Percentiles rank a stretch among this genome's conserved stretches.
phyloP scores from a whole-genome alignment of 2,329 filamentous ascomycete species.

The Pseudopithomyces chartarum region DNA sequence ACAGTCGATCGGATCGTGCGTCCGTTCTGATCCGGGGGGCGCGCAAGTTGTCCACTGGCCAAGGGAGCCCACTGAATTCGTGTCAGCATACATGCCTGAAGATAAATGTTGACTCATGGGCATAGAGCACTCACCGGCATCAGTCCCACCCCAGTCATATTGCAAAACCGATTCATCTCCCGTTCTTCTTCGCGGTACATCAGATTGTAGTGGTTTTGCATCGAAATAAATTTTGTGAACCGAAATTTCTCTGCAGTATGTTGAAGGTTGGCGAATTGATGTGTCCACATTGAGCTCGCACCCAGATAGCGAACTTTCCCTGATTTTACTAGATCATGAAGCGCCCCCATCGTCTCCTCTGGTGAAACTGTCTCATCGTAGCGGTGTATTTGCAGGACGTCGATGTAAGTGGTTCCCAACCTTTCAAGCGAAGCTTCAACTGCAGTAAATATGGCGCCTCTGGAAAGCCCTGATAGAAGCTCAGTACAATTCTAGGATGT shows the following conservation, averaged over 20 bases:
- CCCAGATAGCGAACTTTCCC: conserved; percentile 55
- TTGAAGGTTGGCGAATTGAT: conserved; percentile 55
- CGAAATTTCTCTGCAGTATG: conserved; percentile 53
- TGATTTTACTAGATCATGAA: conserved; percentile 51
- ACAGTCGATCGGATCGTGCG: not conserved
- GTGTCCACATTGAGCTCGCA: conserved; percentile 53
- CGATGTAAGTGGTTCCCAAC: conserved; percentile 54
- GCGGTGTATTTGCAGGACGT: conserved; percentile 58
- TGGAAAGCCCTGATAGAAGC: conserved; percentile 35
- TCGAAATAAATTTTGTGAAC: conserved; percentile 59
- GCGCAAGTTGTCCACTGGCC: not conserved
- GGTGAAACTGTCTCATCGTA: conserved; percentile 50
- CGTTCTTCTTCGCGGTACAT: conserved; percentile 66
- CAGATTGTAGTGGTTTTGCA: conserved; percentile 60
- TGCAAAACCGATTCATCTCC: conserved; percentile 59
- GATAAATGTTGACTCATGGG: too few species aligned
- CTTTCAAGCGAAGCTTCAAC: conserved; percentile 53
- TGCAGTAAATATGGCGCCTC: conserved; percentile 53
- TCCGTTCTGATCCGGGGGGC: not conserved
- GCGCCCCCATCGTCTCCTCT: conserved; percentile 54
- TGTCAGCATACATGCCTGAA: not conserved
- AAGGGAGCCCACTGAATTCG: not conserved
- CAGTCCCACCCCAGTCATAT: conserved; percentile 55
- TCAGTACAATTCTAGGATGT: too few species aligned
- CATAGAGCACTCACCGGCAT: conserved; percentile 43